Base-by-base conservation (phyloP, 352 stramenopile species). In the Phytophthora vignae region DNA sequence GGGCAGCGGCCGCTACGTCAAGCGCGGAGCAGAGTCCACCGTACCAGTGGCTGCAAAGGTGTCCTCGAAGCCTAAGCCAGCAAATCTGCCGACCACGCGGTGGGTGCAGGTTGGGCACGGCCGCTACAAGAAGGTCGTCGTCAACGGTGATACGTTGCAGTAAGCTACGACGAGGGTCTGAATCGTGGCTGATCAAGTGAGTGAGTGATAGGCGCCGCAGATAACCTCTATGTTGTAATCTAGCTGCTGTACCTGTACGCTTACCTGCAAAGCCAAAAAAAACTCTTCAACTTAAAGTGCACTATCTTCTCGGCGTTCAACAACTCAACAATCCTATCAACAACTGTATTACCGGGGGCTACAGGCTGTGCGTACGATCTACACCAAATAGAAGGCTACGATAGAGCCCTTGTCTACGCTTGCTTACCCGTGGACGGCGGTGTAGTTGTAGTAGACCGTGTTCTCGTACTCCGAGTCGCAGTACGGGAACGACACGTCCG, bases 401-500 rank as follows among this genome's bases (percentile, higher is more conserved):
- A 50, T 5, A 25, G 15, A 7, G 17, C 10, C 15, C 7, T 22
- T 25, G 2, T 57, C 38, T 68, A 68, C n/a, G 60, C 50, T 36
- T 36, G 29, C 59, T 42, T 44, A 44, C 33, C 27, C 59, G 9
- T 73, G 66, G 17, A 73, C 66, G 22, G 65, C 53, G 6, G 67
- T 74, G 46, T 74, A 74, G 67, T 74, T 74, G 67, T 74, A 74
- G 60, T 69, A 74, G 1, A 74, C 67, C 33, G 19, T 69, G 67
- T 69, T 69, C 46, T 74, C 67, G 27, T 56, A 74, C 31, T 74
- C 53, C 25, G 59, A 49, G 44, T 64, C 53, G 31, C 67, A 73
- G 60, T 69, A 73, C 22, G 67, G 67, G 53, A 73, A 73, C 31
- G 56, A 31, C 10, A 64, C 60, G 53, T 69, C 60, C 53, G 67